Base-by-base conservation (phyloP, 176 grass and related monocot species). In the Areca catechu region DNA sequence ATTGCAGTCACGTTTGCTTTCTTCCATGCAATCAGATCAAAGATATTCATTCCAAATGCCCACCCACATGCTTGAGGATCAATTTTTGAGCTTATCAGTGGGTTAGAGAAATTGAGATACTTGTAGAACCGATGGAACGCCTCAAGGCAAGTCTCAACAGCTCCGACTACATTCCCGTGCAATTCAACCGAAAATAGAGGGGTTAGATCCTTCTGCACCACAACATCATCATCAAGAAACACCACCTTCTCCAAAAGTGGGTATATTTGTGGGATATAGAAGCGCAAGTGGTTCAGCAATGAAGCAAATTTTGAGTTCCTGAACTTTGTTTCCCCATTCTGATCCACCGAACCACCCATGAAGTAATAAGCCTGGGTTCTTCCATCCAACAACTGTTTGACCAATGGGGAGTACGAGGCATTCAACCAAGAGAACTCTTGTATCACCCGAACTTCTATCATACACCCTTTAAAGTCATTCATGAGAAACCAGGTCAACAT, bases 61-160 rank as follows among this genome's bases (percentile, higher is more conserved):
- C 65, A 67, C 19, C 65, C 65, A 54, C 65, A 67, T 67, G 65
- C 65, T 67, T 67, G 65, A 14, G 65, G 65, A 54, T 67, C 65
- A 53, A 67, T 55, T 54, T 54, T 67, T 56, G 51, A 37, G 19
- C 65, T 67, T 7, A 67, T 47, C 18, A 20, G 7, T 54, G 65
- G 52, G 43, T 67, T 67, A 27, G 65, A 67, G 9, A 67, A 67
- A 37, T 67, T 67, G 10, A 67, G 22, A 22, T 67, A 55, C 18
- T 67, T 67, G 50, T 67, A 67, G 50, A 54, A 55, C 25, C 65
- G 65, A 21, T 67, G 65, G 34, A 55, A 67, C 54, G 65, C 65
- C 54, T 67, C 65, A 4, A 67, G 51, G 37, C 65, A 67, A 21
- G 65, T 67, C 25, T 67, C 65, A 17, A 67, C 65, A 15, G 65